phyloP scores from a whole-genome alignment of 352 stramenopile species.

The Pythium volutum region DNA sequence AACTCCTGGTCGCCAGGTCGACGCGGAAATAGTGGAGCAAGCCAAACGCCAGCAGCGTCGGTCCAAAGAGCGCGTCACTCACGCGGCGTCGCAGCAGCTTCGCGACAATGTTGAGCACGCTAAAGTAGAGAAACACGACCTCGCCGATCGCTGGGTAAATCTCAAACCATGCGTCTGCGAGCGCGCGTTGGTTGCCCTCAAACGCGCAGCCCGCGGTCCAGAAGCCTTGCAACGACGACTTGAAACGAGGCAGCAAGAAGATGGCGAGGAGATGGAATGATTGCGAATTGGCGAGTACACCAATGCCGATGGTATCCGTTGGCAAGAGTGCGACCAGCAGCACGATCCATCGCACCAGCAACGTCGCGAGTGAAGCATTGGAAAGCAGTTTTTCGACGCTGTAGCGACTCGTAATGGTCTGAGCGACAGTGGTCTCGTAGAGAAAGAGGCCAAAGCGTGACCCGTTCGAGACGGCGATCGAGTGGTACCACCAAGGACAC shows the following conservation, averaged over 20 bases:
- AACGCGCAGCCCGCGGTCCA: slow-evolving; percentile 40
- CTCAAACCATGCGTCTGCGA: slow-evolving; percentile 43
- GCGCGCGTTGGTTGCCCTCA: slow-evolving; percentile 38
- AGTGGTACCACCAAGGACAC: no score
- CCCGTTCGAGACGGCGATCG: no score
- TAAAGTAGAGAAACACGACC: slow-evolving; percentile 27
- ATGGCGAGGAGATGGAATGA: slow-evolving; percentile 47
- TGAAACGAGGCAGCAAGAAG: slow-evolving; percentile 38
- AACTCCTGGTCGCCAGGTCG: slow-evolving; percentile 29
- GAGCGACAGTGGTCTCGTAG: no score
- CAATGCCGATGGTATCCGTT: slow-evolving; percentile 35
- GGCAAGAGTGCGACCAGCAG: slow-evolving; percentile 37
- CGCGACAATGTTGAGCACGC: slow-evolving; percentile 30
- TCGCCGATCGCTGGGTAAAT: slow-evolving; percentile 36
- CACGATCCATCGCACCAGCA: slow-evolving; percentile 41
- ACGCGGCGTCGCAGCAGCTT: slow-evolving; percentile 33
- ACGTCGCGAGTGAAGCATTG: slow-evolving; percentile 34
- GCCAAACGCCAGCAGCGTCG: slow-evolving; percentile 27
- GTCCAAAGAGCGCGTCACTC: slow-evolving; percentile 32
- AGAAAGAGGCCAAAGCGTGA: no score
- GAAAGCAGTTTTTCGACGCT: no score
- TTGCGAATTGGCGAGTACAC: slow-evolving; percentile 32
- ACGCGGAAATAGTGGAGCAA: slow-evolving; percentile 28
- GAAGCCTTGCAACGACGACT: slow-evolving; percentile 38
- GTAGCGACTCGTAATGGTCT: no score